Evolutionary conservation across 768 basidiomycete genomes (phyloP).

Genomic region (Boletus subparvulus): DNA sequence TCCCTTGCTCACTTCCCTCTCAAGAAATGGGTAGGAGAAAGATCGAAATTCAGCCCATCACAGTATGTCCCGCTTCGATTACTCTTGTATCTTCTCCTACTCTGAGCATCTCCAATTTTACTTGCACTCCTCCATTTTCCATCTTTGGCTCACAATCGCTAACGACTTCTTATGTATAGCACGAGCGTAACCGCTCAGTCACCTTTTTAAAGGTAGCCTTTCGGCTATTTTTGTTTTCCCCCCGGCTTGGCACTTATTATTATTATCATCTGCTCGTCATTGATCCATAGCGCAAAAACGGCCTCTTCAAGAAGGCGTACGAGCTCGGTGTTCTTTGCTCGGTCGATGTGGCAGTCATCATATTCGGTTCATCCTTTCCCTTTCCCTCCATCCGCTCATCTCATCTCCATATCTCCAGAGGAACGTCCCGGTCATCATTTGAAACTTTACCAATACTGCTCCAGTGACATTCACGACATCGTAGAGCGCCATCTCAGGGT

Average conservation of each 20-base stretch:
- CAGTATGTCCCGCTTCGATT: conserved; percentile 46
- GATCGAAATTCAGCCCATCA: conserved; percentile 81
- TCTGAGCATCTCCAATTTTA: conserved; percentile 32
- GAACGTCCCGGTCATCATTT: conserved; percentile 76
- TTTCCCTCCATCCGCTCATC: background rate
- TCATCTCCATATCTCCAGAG: conserved; percentile 43
- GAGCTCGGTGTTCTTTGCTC: conserved; percentile 89
- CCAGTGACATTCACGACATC: conserved; percentile 65
- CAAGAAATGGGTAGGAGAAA: conserved; percentile 68
- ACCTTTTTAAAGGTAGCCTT: conserved; percentile 81
- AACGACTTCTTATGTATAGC: conserved; percentile 56
- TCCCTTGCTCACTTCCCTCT: background rate
- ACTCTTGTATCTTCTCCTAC: conserved; percentile 18
- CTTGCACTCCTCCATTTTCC: conserved; percentile 23
- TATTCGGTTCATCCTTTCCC: conserved; percentile 59
- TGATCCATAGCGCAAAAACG: conserved; percentile 71
- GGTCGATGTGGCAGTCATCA: conserved; percentile 85
- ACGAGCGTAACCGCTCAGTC: conserved; percentile 88
- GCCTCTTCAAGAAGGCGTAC: conserved; percentile 89
- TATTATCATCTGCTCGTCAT: conserved; percentile 20
- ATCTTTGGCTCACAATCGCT: conserved; percentile 33
- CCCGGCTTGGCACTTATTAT: conserved; percentile 41
- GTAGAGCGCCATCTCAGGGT: conserved; percentile 66
- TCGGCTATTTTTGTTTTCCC: conserved; percentile 60
- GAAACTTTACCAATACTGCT: conserved; percentile 83